Evolutionary conservation across 176 grass and related monocot species (phyloP).

Genomic region (Calamus simplicifolius): DNA sequence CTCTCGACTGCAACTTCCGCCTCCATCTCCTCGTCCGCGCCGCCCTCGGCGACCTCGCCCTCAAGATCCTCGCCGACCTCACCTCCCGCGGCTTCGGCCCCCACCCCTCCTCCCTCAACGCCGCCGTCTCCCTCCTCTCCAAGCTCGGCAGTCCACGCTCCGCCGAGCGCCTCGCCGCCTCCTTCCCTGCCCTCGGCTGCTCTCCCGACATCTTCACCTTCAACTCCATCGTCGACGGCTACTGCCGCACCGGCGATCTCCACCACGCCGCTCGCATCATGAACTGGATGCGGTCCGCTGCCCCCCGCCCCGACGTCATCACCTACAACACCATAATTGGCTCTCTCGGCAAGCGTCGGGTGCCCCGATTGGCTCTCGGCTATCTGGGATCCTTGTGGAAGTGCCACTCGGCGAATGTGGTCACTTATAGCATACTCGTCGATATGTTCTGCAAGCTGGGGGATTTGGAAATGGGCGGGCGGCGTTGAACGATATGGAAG

Average conservation of each 20-base stretch:
- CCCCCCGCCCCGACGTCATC: not conserved
- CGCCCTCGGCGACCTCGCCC: conserved; percentile 6
- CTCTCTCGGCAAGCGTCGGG: not conserved
- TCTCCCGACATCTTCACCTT: too few species aligned
- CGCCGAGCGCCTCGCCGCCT: not conserved
- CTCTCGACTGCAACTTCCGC: not conserved
- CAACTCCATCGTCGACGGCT: conserved; percentile 3
- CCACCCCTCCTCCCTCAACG: not conserved
- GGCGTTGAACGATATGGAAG: conserved; percentile 1
- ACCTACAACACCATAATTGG: conserved; percentile 6
- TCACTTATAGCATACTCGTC: not conserved
- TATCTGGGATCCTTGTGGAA: conserved; percentile 4
- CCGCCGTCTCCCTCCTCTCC: not conserved
- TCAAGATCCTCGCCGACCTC: conserved; percentile 14
- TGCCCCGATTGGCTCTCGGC: not conserved
- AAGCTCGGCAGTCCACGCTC: not conserved
- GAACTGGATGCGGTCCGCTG: not conserved
- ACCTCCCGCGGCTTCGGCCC: conserved; percentile 3
- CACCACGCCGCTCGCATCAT: not conserved
- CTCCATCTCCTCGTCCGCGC: conserved; percentile 5
- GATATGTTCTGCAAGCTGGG: conserved; percentile 3
- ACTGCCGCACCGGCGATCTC: not conserved
- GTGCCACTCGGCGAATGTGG: not conserved
- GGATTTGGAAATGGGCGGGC: not conserved
- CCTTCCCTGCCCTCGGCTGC: not conserved